phyloP scores from a whole-genome alignment of 2,329 filamentous ascomycete species.

The Trichoderma koningii region DNA sequence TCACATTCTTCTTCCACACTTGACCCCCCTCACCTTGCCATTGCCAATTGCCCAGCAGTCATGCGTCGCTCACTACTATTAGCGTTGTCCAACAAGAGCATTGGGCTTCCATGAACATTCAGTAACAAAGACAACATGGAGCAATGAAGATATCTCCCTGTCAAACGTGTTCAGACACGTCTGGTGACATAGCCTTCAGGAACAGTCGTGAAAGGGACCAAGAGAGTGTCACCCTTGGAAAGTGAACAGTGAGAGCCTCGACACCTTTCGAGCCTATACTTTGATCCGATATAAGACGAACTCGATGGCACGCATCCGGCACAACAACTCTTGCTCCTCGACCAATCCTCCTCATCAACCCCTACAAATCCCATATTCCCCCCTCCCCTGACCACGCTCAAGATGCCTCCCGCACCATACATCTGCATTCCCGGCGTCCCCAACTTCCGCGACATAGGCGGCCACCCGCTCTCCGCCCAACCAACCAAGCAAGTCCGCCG shows the following conservation, averaged over 20 bases:
- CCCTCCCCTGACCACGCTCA: too few relatives aligned
- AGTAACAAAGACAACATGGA: background rate
- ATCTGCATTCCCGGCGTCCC: constrained; percentile 15
- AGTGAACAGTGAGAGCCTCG: background rate
- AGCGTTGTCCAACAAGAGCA: background rate
- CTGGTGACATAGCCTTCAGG: too few relatives aligned
- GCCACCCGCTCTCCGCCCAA: background rate
- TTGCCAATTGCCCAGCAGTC: background rate
- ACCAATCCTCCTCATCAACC: background rate
- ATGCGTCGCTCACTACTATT: background rate
- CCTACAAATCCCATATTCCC: too few relatives aligned
- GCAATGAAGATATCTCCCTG: background rate
- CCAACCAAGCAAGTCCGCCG: background rate
- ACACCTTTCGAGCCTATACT: background rate
- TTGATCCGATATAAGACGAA: background rate
- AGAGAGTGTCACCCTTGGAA: background rate
- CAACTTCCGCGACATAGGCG: constrained; percentile 17
- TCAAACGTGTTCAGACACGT: background rate
- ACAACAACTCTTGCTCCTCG: too few relatives aligned
- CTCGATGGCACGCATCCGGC: too few relatives aligned
- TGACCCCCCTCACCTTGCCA: background rate
- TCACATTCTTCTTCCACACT: background rate
- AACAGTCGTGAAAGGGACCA: background rate
- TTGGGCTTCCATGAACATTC: background rate
- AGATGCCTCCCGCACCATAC: constrained; percentile 3